Conservation (phyloP, 352 stramenopile species). For the Phytophthora cactorum region DNA sequence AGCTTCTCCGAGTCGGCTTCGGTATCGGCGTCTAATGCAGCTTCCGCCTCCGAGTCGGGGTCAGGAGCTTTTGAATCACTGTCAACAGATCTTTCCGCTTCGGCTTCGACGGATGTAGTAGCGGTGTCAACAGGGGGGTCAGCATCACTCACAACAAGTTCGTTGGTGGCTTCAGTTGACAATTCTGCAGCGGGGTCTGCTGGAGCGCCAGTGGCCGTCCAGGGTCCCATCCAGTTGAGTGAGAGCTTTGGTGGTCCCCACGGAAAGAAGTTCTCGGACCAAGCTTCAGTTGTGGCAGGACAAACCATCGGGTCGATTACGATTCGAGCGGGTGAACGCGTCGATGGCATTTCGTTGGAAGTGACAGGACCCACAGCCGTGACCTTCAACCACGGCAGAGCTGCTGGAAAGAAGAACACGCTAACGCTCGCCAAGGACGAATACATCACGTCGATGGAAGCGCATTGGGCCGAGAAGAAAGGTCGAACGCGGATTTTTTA, state of each 20-base stretch:
- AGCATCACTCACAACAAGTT: background rate
- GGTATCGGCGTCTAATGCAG: background rate
- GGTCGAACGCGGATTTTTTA: conserved; percentile 41
- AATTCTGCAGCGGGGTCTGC: background rate
- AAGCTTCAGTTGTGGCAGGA: conserved; percentile 11
- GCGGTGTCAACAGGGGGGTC: background rate
- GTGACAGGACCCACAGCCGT: conserved; percentile 14
- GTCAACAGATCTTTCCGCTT: background rate
- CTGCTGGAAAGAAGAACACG: conserved; percentile 8
- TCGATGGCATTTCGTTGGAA: conserved; percentile 29
- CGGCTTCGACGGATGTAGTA: background rate
- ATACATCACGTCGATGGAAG: conserved; percentile 37
- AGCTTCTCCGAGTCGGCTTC: background rate
- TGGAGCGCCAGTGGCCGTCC: background rate
- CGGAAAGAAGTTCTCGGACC: conserved; percentile 29
- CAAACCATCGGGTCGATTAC: conserved; percentile 31
- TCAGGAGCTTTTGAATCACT: background rate
- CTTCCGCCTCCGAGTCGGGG: background rate
- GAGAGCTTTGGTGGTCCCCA: conserved; percentile 29
- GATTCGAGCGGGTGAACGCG: conserved; percentile 15
- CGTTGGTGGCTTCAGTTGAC: too few relatives aligned
- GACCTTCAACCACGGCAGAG: conserved; percentile 32
- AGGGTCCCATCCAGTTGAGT: conserved; percentile 10
- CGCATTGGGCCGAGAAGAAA: conserved; percentile 28
- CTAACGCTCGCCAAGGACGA: conserved; percentile 13